Evolutionary conservation across 192 early-diverging fungal species (phyloP).

Genomic region (Lunasporangiospora selenospora): DNA sequence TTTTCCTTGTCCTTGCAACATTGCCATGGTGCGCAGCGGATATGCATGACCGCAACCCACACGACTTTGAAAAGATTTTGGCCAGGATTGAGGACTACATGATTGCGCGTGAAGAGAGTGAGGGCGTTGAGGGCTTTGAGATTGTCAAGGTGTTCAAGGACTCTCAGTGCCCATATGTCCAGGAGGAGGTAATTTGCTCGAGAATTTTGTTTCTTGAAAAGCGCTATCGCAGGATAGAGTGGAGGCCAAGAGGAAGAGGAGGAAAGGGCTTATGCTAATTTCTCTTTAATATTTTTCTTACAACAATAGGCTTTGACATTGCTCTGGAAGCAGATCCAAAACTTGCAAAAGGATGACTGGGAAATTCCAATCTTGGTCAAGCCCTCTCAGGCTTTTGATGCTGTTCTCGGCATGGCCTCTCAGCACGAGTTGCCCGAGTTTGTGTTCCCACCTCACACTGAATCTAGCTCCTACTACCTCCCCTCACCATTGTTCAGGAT

Average conservation of each 20-base stretch:
- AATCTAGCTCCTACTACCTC: slow-evolving; percentile 31
- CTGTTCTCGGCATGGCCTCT: slow-evolving; percentile 51
- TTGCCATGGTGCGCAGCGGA: slow-evolving; percentile 73
- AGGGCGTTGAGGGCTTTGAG: slow-evolving; percentile 35
- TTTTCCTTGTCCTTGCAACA: slow-evolving; percentile 76
- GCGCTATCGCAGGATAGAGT: too few species aligned
- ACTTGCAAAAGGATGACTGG: slow-evolving; percentile 53
- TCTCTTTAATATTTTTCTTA: not conserved
- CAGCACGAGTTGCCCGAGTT: slow-evolving; percentile 60
- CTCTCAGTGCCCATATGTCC: slow-evolving; percentile 35
- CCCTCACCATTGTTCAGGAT: slow-evolving; percentile 49
- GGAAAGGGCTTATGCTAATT: too few species aligned
- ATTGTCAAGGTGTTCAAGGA: slow-evolving; percentile 46
- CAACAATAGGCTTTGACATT: slow-evolving; percentile 26
- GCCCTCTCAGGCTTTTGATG: slow-evolving; percentile 56
- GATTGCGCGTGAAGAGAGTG: slow-evolving; percentile 44
- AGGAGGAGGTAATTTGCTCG: slow-evolving; percentile 33
- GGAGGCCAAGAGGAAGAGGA: too few species aligned
- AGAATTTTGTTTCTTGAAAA: not conserved
- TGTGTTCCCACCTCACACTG: slow-evolving; percentile 37
- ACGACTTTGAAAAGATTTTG: slow-evolving; percentile 55
- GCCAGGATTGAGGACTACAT: slow-evolving; percentile 60
- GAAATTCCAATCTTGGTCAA: slow-evolving; percentile 55
- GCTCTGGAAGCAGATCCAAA: slow-evolving; percentile 54
- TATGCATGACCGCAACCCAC: slow-evolving; percentile 57